Base-by-base conservation (phyloP, 495 filamentous ascomycete genomes). In the Neurospora sp. region DNA sequence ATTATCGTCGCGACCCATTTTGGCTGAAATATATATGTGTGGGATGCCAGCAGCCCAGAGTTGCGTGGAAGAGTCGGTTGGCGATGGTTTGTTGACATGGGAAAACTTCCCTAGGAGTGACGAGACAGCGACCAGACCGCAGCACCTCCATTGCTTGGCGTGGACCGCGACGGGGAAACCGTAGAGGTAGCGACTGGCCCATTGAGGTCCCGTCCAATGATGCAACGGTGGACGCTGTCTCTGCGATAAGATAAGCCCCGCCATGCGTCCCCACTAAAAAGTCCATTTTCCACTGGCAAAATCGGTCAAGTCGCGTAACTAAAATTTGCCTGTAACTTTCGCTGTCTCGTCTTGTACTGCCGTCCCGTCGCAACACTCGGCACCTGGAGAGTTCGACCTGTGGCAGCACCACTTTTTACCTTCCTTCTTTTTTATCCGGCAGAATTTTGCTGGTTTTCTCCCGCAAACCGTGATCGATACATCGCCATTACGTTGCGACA, bases 241-340 rank as follows among this genome's bases (percentile, higher is more conserved):
- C 48, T 69, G 8, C 76, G 79, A 82, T 81, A 80, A 79, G 79
- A 81, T 81, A 82, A 81, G 77, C 78, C 79, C 78, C 78, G 77
- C 40, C 40, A 71, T 70, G 2, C 27, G 18, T 69, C 72, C 72
- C 80, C 80, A 77, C 79, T 79, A 78, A 82, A 82, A 82, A 82
- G 81, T 79, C 79, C 70, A 72, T 42, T 62, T 54, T 62, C 23
- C 54, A 62, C 54, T 62, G 27, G 54, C 54, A 62, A 62, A 62
- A 62, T 35, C 48, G 20, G 20, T 59, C 20, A 59, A 4, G 48
- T 27, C 54, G 54, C 12, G 69, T 72, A 74, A 23, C 27, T n/a
- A 71, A 69, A 46, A 41, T 70, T 70, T 41, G 54, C 54, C 54
- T 20, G 31, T 71, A 37, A 72, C 38, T 72, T 72, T 39, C 41